Evolutionary conservation across 306 rosid species (phyloP), one percentile per base, ranked within the genome.

Genomic region (Senna tora): DNA sequence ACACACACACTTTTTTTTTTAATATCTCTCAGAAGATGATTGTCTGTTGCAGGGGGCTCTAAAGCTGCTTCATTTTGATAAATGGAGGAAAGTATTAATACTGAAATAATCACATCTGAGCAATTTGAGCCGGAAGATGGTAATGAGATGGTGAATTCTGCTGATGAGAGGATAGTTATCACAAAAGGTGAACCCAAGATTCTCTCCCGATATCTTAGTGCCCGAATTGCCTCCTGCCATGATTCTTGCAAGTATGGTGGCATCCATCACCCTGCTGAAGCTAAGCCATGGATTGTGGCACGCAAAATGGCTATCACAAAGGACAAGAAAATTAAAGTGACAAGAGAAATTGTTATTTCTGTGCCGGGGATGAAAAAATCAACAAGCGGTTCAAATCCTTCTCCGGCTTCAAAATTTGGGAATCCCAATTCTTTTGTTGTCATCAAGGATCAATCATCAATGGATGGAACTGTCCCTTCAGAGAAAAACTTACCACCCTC

Each of bases 231-330:
- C 67, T 93, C 98, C 57, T 88, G 97, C 69, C 98, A 93, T 78
- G 97, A 90, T 61, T 3, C 54, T 15, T 93, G 98, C 86, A 93
- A 90, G 73, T 88, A 79, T 75, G 98, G 98, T 75, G 98, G 98
- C 79, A 12, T 50, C n/a, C 77, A 56, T 30, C 80, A 84, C 65
- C 75, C 32, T 15, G 22, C 28, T 22, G 87, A 84, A 80, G 79
- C 64, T 22, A 86, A 84, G 59, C 79, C 81, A 74, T 75, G 90
- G 83, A 72, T 12, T 36, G 38, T 51, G 49, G 9, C 76, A 61
- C 73, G 30, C 38, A 84, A 67, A 81, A 75, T 20, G 63, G 57
- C n/a, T 4, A 55, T 61, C 57, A 60, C 57, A 28, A 60, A 5
- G 73, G 78, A 58, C 52, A 65, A 77, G 16, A 67, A 76, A 52